Conservation (phyloP, 2,329 filamentous ascomycete genomes). For the Lachnellula arida region DNA sequence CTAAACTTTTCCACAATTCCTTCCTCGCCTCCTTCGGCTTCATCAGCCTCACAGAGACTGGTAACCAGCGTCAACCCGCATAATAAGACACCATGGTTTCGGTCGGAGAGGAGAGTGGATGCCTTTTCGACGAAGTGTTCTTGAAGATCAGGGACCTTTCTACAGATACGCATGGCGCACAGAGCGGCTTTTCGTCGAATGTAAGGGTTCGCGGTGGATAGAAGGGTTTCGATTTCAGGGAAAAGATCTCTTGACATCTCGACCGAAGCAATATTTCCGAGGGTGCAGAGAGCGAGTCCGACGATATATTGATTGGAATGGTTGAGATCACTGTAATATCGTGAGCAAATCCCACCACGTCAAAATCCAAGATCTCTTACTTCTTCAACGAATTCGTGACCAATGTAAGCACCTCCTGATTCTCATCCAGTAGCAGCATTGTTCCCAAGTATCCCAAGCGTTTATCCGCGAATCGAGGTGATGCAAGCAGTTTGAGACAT, state of each 20-base stretch:
- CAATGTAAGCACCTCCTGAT: constrained; percentile 93
- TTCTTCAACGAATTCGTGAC: constrained; percentile 98
- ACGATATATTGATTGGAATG: constrained; percentile 99
- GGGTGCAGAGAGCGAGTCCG: constrained; percentile 88
- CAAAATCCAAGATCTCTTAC: constrained; percentile 44
- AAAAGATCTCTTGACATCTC: constrained; percentile 99
- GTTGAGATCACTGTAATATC: constrained; percentile 69
- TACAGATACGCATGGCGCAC: constrained; percentile 98
- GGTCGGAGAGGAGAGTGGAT: constrained; percentile 78
- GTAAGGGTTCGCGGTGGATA: constrained; percentile 95
- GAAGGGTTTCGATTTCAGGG: constrained; percentile 85
- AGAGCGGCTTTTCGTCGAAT: constrained; percentile 94
- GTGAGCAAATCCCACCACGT: constrained; percentile 1
- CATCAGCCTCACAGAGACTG: constrained; percentile 91
- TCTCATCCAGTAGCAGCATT: constrained; percentile 93
- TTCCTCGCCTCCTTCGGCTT: constrained; percentile 85
- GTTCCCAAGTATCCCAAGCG: constrained; percentile 92
- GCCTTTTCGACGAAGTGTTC: constrained; percentile 97
- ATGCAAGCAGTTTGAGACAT: constrained; percentile 94
- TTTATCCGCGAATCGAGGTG: constrained; percentile 96
- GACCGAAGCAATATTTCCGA: constrained; percentile 95
- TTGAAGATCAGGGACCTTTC: constrained; percentile 94
- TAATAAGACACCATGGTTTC: constrained; percentile 92
- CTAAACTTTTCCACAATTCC: constrained; percentile 89
- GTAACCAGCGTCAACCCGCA: constrained; percentile 88